phyloP scores from a whole-genome alignment of 73 alveolate genomes.

The Paramecium sexaurelia region DNA sequence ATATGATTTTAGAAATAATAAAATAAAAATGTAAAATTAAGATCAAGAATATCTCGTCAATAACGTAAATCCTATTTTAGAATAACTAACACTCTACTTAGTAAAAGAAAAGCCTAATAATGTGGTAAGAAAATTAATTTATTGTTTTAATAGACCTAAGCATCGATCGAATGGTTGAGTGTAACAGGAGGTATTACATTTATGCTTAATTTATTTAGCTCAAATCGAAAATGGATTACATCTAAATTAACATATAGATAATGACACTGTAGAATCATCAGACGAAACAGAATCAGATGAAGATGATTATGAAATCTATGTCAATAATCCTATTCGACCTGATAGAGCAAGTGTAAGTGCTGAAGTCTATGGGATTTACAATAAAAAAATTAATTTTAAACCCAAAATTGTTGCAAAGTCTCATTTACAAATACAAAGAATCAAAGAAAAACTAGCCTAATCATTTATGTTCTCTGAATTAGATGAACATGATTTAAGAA shows the following conservation, averaged over 20 bases:
- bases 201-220: background rate
- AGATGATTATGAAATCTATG: conserved; percentile 55
- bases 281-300: conserved; percentile 53
- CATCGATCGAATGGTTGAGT: conserved; percentile 31
- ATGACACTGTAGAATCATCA: background rate
- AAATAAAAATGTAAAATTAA: conserved; percentile 32
- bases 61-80: conserved; percentile 26
- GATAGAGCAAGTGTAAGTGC: conserved; percentile 80
- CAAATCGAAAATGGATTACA: background rate
- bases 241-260: background rate
- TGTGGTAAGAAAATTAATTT: background rate
- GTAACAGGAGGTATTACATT: background rate
- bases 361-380: conserved; percentile 80
- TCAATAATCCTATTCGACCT: conserved; percentile 46
- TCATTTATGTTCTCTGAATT: conserved; percentile 75
- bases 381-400: conserved; percentile 73
- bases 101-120: conserved; percentile 32
- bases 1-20: background rate
- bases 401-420: conserved; percentile 78
- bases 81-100: background rate
- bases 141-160: background rate
- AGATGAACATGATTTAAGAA: conserved; percentile 76
- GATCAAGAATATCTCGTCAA: background rate
- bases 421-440: conserved; percentile 70
- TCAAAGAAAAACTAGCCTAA: conserved; percentile 74